Conservation (phyloP, 768 basidiomycete species). For the Boletus fagicola region DNA sequence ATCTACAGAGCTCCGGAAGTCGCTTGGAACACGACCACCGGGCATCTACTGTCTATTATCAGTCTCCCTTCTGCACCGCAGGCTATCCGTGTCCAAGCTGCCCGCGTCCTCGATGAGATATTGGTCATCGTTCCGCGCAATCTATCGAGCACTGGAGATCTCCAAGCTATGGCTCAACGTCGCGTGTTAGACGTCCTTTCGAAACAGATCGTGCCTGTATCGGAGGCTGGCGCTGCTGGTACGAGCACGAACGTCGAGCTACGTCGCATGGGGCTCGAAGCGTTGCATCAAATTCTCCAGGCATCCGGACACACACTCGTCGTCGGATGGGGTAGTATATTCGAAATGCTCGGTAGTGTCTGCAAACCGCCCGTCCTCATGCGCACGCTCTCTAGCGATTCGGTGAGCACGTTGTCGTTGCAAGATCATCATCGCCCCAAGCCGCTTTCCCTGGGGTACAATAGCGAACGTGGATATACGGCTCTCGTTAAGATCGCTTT, state of each 20-base stretch:
- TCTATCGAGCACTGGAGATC: slow-evolving; percentile 53
- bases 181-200: slow-evolving; percentile 85
- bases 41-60: slow-evolving; percentile 77
- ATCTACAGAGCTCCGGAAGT: slow-evolving; percentile 79
- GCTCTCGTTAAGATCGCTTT: slow-evolving; percentile 89
- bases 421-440: slow-evolving; percentile 37
- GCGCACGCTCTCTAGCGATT: slow-evolving; percentile 41
- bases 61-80: slow-evolving; percentile 69
- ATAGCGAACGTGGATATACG: slow-evolving; percentile 67
- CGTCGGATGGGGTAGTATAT: slow-evolving; percentile 91
- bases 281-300: slow-evolving; percentile 86
- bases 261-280: slow-evolving; percentile 84
- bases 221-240: slow-evolving; percentile 41
- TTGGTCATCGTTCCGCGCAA: slow-evolving; percentile 76
- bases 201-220: slow-evolving; percentile 61
- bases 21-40: slow-evolving; percentile 81
- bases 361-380: slow-evolving; percentile 55
- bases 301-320: slow-evolving; percentile 88
- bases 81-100: slow-evolving; percentile 83
- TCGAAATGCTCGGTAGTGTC: slow-evolving; percentile 87
- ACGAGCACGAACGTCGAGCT: slow-evolving; percentile 66
- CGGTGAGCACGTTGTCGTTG: slow-evolving; percentile 43
- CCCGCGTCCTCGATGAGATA: slow-evolving; percentile 82
- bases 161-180: slow-evolving; percentile 70
- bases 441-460: slow-evolving; percentile 52